phyloP scores from a whole-genome alignment of 495 filamentous ascomycete genomes.

The Entonaema liquescens region DNA sequence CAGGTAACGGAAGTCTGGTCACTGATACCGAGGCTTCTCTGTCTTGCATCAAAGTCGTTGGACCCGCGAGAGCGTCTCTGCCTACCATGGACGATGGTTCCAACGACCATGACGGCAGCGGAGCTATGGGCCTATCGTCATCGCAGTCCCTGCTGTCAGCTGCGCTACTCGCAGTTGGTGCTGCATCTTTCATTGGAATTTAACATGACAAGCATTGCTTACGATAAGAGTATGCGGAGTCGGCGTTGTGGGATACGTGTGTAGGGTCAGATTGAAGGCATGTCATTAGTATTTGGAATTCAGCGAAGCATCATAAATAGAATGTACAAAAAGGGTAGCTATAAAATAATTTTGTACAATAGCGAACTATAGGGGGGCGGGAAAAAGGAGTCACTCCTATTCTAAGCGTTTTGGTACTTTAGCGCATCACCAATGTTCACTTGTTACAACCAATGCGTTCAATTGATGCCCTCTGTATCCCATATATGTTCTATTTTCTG shows the following conservation, averaged over 20 bases:
- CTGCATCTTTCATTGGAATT: constrained; percentile 8
- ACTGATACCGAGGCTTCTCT: constrained; percentile 28
- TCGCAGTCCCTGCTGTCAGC: background rate
- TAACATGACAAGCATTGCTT: background rate
- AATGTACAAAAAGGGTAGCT: background rate
- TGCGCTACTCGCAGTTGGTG: background rate
- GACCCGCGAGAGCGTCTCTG: constrained; percentile 34
- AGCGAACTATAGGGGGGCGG: background rate
- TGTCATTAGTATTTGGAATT: background rate
- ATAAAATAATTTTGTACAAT: background rate
- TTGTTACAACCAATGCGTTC: too few relatives aligned
- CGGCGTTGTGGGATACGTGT: constrained; percentile 4
- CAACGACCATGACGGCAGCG: constrained; percentile 13
- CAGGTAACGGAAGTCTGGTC: constrained; percentile 15
- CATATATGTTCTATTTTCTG: constrained; percentile 18
- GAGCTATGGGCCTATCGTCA: constrained; percentile 7
- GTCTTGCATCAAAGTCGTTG: constrained; percentile 35
- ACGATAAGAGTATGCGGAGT: background rate
- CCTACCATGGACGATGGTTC: constrained; percentile 21
- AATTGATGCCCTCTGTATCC: background rate
- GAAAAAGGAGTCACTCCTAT: background rate
- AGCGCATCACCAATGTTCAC: background rate
- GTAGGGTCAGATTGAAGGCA: background rate
- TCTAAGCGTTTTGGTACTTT: background rate
- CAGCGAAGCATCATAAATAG: background rate